Conservation (phyloP, 768 basidiomycete genomes). For the Suillus ampliporus region DNA sequence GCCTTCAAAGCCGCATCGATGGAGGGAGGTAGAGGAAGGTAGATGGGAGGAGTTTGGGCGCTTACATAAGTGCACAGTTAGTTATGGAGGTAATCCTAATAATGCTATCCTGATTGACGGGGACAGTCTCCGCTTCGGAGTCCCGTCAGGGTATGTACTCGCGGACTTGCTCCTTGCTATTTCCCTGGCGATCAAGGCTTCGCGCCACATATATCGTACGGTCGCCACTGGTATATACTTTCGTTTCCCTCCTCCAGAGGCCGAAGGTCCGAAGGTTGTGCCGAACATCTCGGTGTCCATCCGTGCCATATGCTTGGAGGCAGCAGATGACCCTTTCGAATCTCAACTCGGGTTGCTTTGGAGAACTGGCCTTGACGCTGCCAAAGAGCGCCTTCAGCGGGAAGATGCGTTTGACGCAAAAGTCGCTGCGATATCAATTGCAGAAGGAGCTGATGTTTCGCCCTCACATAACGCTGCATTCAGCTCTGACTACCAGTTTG, state of each 20-base stretch:
- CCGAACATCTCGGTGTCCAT: conserved; percentile 67
- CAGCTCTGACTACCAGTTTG: conserved; percentile 65
- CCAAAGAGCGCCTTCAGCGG: conserved; percentile 69
- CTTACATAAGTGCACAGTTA: conserved; percentile 57
- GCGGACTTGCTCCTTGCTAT: conserved; percentile 78
- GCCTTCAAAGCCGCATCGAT: conserved; percentile 40
- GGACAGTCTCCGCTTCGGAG: conserved; percentile 72
- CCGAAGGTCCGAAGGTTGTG: conserved; percentile 75
- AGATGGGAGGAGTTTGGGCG: conserved; percentile 80
- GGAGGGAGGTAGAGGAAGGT: conserved; percentile 42
- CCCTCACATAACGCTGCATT: conserved; percentile 44
- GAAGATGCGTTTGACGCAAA: conserved; percentile 85
- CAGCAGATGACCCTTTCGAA: conserved; percentile 87
- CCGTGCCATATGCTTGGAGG: conserved; percentile 72
- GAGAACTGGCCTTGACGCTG: conserved; percentile 74
- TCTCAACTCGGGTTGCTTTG: conserved; percentile 75
- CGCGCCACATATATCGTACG: conserved; percentile 70
- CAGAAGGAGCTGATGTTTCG: conserved; percentile 41
- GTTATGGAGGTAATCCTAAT: conserved; percentile 35
- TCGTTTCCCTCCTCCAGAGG: conserved; percentile 62
- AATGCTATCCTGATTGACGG: conserved; percentile 57
- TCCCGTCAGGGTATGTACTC: conserved; percentile 80
- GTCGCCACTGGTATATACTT: conserved; percentile 56
- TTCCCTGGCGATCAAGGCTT: conserved; percentile 69
- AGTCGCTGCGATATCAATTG: conserved; percentile 63